A percentile compares a stretch with the other conserved stretches of the same genome.
Evolutionary conservation across 768 basidiomycete species (phyloP).

Genomic region (Boletus rubescentipes): DNA sequence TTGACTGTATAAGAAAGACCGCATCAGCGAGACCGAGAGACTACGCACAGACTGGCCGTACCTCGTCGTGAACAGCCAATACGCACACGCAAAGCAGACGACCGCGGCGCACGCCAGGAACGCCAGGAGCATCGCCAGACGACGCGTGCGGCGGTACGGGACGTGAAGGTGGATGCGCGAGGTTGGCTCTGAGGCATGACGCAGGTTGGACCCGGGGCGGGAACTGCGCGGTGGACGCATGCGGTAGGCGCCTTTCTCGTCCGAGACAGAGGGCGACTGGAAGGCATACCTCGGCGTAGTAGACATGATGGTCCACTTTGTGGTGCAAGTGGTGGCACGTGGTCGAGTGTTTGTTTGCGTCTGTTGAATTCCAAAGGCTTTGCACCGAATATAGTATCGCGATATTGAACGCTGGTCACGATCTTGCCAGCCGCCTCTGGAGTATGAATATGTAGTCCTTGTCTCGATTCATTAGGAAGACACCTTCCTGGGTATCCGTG

Average conservation of each 20-base stretch:
- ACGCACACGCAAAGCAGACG: conserved; percentile 57
- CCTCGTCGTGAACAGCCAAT: conserved; percentile 66
- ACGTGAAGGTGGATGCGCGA: conserved; percentile 6
- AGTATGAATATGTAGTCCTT: too few relatives aligned
- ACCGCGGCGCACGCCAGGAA: conserved; percentile 49
- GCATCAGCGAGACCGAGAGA: conserved; percentile 19
- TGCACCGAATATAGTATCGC: neutral
- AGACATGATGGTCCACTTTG: neutral
- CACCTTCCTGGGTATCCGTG: too few relatives aligned
- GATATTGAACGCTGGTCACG: too few relatives aligned
- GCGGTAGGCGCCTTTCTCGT: conserved; percentile 67
- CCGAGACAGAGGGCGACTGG: conserved; percentile 60
- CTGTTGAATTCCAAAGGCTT: conserved; percentile 14
- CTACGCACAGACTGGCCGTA: conserved; percentile 37
- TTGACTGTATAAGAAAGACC: conserved; percentile 12
- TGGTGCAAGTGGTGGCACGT: neutral
- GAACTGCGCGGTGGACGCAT: conserved; percentile 48
- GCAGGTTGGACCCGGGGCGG: conserved; percentile 19
- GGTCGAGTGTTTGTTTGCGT: conserved; percentile 11
- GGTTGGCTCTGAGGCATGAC: conserved; percentile 12
- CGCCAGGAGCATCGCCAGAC: conserved; percentile 43
- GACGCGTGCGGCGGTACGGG: conserved; percentile 30
- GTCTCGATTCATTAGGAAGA: too few relatives aligned
- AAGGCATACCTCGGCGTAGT: conserved; percentile 20
- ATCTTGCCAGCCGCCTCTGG: too few relatives aligned